Base-by-base conservation (phyloP, 108 stramenopile genomes). In the Aurantiochytrium sp. region DNA sequence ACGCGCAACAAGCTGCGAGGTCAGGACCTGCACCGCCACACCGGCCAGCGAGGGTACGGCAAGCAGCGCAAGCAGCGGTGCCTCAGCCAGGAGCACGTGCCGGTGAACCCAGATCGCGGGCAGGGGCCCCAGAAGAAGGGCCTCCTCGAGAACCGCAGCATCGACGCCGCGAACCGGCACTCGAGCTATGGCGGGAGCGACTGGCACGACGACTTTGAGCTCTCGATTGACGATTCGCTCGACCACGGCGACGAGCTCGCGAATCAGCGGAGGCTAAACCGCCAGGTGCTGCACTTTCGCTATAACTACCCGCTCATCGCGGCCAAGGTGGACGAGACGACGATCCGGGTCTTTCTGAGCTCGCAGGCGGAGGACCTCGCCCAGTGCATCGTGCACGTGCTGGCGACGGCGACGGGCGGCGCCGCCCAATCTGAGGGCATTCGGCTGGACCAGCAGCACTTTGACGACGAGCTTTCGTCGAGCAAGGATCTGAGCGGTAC, bases 321-420 rank as follows among this genome's bases (percentile, higher is more conserved):
- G 12, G 1, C 24, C 73, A 41, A 48, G 27, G 39, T 81, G 8
- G 73, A 81, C 3, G 73, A 81, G 39, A 81, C 42, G n/a, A 81
- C 73, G 45, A 81, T 81, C 32, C 73, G 73, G 10, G 73, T 81
- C 45, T 81, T 81, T 81, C 39, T 81, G n/a, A 81, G 73, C 45
- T 81, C 73, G 3, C 39, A 48, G 32, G 73, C 73, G 6, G 45
- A 81, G 1, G 73, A 81, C 24, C 73, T 81, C 17, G 73, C 73
- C 10, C 73, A 81, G 73, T 81, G 73, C 45, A 81, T 81, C 12
- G 39, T 81, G 12, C 73, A 81, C 30, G 45, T 81, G 21, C 39
- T 81, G 21, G 59, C 59, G 10, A 81, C 73, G 17, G 21, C 73
- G 19, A 48, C 39, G 12, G 30, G 30, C 45, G 27, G 42, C 10